A percentile compares a stretch with the other conserved stretches of the same genome.
These are phyloP conservation scores for Sphaerulina vaccinii DNA, from an alignment of 2,329 filamentous ascomycete genomes.

Conservation along the genomic window DNA sequence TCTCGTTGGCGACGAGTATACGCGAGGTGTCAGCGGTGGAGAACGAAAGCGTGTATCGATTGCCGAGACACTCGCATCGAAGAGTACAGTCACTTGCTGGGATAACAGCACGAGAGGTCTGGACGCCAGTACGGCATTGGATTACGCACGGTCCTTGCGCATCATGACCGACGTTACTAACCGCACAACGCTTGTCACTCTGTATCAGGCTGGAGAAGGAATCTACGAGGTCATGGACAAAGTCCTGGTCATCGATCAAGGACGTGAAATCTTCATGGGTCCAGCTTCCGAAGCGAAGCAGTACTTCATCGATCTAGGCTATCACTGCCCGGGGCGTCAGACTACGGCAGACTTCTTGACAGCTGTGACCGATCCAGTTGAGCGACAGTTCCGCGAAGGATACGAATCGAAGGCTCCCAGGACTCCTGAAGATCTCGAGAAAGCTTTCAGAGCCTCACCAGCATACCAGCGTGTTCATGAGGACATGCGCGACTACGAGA, in stretches of 20 bases:
- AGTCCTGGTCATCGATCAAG: conserved; percentile 72
- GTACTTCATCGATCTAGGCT: conserved; percentile 67
- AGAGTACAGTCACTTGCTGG: conserved; percentile 72
- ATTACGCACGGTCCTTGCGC: conserved; percentile 73
- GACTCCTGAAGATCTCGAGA: conserved; percentile 66
- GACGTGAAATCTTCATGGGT: conserved; percentile 67
- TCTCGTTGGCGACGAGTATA: conserved; percentile 69
- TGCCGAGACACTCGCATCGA: conserved; percentile 72
- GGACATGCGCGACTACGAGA: conserved; percentile 63
- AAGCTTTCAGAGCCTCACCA: conserved; percentile 63
- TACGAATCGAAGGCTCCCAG: conserved; percentile 67
- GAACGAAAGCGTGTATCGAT: conserved; percentile 80
- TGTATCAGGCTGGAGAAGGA: conserved; percentile 69
- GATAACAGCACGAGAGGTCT: conserved; percentile 80
- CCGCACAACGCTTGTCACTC: conserved; percentile 67
- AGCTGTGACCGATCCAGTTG: conserved; percentile 69
- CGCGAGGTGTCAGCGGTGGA: conserved; percentile 74
- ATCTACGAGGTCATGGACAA: conserved; percentile 77
- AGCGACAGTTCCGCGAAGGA: conserved; percentile 65
- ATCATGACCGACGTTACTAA: conserved; percentile 77
- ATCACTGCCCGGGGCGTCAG: conserved; percentile 58
- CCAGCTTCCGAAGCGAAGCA: conserved; percentile 59
- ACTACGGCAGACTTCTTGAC: conserved; percentile 79
- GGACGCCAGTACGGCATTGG: conserved; percentile 74
- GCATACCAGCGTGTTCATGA: conserved; percentile 60